Percentiles rank a stretch among this genome's conserved stretches.
Evolutionary conservation across 1,284 basidiomycete species (phyloP).

Genomic region (Hemileia vastatrix): DNA sequence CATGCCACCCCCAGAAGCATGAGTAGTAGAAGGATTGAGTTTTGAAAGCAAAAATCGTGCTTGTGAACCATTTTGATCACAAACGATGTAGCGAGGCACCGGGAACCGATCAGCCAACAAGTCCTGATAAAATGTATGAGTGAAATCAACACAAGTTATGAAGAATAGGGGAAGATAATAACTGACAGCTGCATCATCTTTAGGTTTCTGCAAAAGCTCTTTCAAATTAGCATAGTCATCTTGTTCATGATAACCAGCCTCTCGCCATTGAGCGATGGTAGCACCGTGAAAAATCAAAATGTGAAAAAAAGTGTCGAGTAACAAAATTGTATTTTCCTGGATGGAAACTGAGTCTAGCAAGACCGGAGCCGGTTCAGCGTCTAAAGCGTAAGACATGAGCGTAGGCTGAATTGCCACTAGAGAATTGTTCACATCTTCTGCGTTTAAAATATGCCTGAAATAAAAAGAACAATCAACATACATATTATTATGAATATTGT

Average conservation of each 20-base stretch:
- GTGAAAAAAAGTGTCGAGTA: constrained; percentile 99
- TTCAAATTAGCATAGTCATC: constrained; percentile 99
- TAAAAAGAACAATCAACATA: constrained; percentile 9
- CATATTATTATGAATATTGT: not conserved
- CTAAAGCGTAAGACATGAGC: constrained; percentile 96
- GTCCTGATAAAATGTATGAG: constrained; percentile 50
- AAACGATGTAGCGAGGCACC: constrained; percentile 94
- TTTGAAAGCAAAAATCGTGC: constrained; percentile 94
- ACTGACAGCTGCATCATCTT: constrained; percentile 50
- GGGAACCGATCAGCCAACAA: constrained; percentile 90
- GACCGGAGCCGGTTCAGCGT: constrained; percentile 78
- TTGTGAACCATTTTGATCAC: constrained; percentile 94
- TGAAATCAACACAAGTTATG: not conserved
- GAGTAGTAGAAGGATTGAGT: constrained; percentile 94
- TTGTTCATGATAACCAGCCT: constrained; percentile 98
- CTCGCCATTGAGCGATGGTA: constrained; percentile 93
- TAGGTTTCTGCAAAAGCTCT: constrained; percentile 78
- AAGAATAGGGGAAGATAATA: not conserved
- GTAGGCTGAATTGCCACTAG: constrained; percentile 99
- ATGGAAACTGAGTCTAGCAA: constrained; percentile 95
- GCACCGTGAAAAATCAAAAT: constrained; percentile 99
- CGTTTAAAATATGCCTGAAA: constrained; percentile 79
- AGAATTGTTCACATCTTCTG: constrained; percentile 98
- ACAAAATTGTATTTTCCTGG: constrained; percentile 87
- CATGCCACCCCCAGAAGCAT: constrained; percentile 60